Percentiles rank a stretch among this genome's conserved stretches.
Conservation (phyloP, 2,329 filamentous ascomycete species). For the Penicillium sclerotigenum region DNA sequence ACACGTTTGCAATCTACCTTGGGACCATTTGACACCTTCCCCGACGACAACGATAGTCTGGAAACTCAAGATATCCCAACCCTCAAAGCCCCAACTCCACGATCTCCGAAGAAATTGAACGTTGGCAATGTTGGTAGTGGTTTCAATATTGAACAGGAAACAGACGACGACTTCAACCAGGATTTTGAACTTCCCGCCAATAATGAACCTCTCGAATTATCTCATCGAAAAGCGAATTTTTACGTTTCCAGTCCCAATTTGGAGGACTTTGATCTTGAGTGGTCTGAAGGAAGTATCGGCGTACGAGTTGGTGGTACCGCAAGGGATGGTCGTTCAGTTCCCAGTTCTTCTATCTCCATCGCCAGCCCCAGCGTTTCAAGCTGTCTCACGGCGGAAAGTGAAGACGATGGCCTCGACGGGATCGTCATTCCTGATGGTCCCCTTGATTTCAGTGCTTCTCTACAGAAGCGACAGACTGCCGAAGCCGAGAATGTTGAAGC, state of each 20-base stretch:
- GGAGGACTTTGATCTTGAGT: constrained; percentile 78
- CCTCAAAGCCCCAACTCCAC: constrained; percentile 64
- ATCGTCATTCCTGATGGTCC: constrained; percentile 79
- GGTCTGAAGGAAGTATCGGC: constrained; percentile 89
- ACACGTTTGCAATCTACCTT: constrained; percentile 54
- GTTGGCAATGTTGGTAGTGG: constrained; percentile 28
- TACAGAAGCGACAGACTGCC: constrained; percentile 65
- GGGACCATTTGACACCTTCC: constrained; percentile 59
- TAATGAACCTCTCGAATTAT: constrained; percentile 61
- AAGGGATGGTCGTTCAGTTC: constrained; percentile 72
- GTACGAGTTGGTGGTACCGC: constrained; percentile 85
- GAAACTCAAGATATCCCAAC: constrained; percentile 63
- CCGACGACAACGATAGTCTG: constrained; percentile 60
- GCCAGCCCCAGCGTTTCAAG: constrained; percentile 91
- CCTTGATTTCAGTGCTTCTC: constrained; percentile 74
- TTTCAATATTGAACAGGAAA: constrained; percentile 42
- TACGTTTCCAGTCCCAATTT: constrained; percentile 59
- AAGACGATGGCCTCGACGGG: constrained; percentile 90
- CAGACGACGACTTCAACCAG: constrained; percentile 69
- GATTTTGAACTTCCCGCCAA: constrained; percentile 70
- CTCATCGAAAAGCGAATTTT: constrained; percentile 58
- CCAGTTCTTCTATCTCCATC: constrained; percentile 82
- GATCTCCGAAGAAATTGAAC: constrained; percentile 51
- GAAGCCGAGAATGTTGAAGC: constrained; percentile 36
- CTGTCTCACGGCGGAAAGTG: constrained; percentile 85